Conservation (phyloP, 257 asterid genomes). For the Cruciata laevipes region DNA sequence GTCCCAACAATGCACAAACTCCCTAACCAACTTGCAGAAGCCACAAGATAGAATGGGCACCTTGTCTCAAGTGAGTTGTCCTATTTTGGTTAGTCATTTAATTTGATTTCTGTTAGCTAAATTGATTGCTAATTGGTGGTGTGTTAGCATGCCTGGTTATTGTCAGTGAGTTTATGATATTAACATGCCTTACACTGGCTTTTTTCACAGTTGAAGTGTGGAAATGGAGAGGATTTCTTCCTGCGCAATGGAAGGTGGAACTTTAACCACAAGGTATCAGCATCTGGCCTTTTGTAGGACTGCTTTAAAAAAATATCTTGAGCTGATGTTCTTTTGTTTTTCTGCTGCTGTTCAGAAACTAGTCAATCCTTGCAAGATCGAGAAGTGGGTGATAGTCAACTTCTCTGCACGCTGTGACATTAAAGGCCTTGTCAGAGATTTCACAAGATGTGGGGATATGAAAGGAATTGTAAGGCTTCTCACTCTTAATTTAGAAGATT, state of each 20-base stretch:
- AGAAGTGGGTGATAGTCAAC: slow-evolving; percentile 82
- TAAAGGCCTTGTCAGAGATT: slow-evolving; percentile 46
- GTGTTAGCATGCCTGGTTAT: background rate
- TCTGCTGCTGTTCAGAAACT: slow-evolving; percentile 45
- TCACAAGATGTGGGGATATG: slow-evolving; percentile 51
- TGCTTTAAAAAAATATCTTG: background rate
- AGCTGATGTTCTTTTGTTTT: background rate
- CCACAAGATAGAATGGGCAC: slow-evolving; percentile 79
- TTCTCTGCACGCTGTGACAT: slow-evolving; percentile 85
- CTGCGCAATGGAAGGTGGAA: slow-evolving; percentile 89
- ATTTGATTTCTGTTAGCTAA: background rate
- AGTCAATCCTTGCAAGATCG: slow-evolving; percentile 54
- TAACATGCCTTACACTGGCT: background rate
- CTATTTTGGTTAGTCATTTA: background rate
- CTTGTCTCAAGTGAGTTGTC: slow-evolving; percentile 46
- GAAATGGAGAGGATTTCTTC: slow-evolving; percentile 71
- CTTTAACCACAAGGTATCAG: slow-evolving; percentile 57
- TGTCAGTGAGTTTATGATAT: background rate
- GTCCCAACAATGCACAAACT: slow-evolving; percentile 82
- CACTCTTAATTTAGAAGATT: no score
- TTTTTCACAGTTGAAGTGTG: slow-evolving; percentile 65
- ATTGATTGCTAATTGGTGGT: slow-evolving; percentile 9
- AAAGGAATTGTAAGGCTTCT: slow-evolving; percentile 64
- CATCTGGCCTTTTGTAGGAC: background rate
- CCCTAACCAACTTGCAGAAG: slow-evolving; percentile 64